phyloP scores from a whole-genome alignment of 371 early-diverging fungal species.

The Batrachochytrium dendrobatidis region DNA sequence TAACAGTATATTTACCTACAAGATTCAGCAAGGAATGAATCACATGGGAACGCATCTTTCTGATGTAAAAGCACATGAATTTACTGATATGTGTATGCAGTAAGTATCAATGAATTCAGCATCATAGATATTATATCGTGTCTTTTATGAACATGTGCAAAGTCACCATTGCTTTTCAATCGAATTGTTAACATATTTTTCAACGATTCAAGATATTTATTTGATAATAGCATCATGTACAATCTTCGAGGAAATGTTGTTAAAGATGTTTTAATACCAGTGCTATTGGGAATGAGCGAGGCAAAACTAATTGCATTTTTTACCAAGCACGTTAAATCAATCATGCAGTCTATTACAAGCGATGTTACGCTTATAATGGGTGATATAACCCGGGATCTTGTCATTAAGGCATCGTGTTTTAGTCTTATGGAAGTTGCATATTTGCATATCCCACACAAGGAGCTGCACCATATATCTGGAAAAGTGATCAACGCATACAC shows the following conservation, averaged over 20 bases:
- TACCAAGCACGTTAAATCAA: constrained; percentile 35
- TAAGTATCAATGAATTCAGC: background rate
- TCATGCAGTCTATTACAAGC: constrained; percentile 43
- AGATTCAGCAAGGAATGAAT: background rate
- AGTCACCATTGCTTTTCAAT: no score
- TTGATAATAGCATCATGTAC: constrained; percentile 5
- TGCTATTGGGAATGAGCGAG: constrained; percentile 35
- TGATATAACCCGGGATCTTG: no score
- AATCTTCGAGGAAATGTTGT: constrained; percentile 39
- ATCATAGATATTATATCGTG: no score
- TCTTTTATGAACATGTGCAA: no score
- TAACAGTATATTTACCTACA: constrained; percentile 40
- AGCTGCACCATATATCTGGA: constrained; percentile 9
- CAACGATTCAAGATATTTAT: no score
- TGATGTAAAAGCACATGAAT: background rate
- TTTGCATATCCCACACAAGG: constrained; percentile 2
- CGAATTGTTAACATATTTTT: no score
- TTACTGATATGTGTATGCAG: background rate
- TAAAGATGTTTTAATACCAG: constrained; percentile 38
- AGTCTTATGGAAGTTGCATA: constrained; percentile 46
- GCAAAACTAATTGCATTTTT: constrained; percentile 43
- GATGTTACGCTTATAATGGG: no score
- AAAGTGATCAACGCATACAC: constrained; percentile 4
- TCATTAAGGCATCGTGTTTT: constrained; percentile 43
- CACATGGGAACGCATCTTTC: background rate